Base-by-base conservation (phyloP, 2,329 filamentous ascomycete genomes). In the Arthroderma sp. region DNA sequence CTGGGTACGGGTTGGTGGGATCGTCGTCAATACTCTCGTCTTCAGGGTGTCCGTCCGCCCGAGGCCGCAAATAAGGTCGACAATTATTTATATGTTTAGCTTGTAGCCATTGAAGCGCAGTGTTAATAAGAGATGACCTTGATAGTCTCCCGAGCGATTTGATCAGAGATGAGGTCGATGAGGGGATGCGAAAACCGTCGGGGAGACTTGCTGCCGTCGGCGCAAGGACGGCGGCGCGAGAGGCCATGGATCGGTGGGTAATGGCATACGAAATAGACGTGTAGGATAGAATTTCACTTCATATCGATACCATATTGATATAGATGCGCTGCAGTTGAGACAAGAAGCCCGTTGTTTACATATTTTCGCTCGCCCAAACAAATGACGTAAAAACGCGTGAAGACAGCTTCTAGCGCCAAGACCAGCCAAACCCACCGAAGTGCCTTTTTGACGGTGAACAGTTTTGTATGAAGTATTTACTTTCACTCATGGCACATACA, bases 101-200 rank as follows among this genome's bases (percentile, higher is more conserved):
- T 46, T 81, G 76, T 3, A 93, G 77, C 86, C 86, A 94, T 65
- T 82, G 74, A 22, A 87, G 71, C 0, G 75, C 82, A 6, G 94
- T 72, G 0, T 78, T 75, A 28, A 91, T 65, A 22, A 94, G 73
- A 0, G 83, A 78, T 39, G 79, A 68, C 42, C 85, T 79, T 1
- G 84, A 82, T 11, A 93, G 72, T 44, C 80, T 80, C 48, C 70
- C 73, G 40, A 94, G 71, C 36, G 75, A 71, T 60, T 83, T 85
- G 51, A 74, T 61, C 40, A 86, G 74, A 29, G 78, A 70, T 38
- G 75, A 68, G 57, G 81, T 82, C 47, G 74, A 69, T 6, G 81
- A 69, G 46, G 79, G 74, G 56, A 89, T 73, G 53, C 79, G 79
- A 51, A 86, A 71, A 29, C 76, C 73, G 42, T 83, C 80, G n/a